Evolutionary conservation across 2,329 filamentous ascomycete genomes (phyloP), one percentile per base, ranked within the genome.

Genomic region (Colletotrichum musicola): DNA sequence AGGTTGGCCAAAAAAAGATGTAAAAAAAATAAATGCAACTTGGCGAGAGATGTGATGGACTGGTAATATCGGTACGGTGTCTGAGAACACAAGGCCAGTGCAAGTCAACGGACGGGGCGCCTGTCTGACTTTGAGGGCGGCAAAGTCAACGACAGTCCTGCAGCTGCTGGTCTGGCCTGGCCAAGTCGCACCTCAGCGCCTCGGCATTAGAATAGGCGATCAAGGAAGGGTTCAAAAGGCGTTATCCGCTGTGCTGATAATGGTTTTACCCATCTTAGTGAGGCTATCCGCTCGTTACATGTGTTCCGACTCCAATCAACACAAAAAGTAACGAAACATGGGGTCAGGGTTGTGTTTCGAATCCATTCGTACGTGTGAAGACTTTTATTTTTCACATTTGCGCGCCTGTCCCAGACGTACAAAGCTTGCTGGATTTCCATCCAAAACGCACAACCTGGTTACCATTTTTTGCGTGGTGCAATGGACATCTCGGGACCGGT

Each of bases 81-180:
- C 51, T 38, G 51, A 49, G 51, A 40, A 18, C 16, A 18, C 44
- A 35, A 64, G 51, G 57, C 46, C 35, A 46, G 38, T 30, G 42
- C 56, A 35, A 42, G 40, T 30, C 25, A 51, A 50, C 53, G 55
- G 57, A 35, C 10, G 35, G 46, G 42, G 59, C 9, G 20, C 20
- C 20, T 22, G 20, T 22, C 4, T 40, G 38, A 14, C 44, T 13
- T 20, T 47, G 46, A 10, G 49, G 44, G 20, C 58, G 56, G 42
- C 42, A 62, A 25, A 49, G 49, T 53, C 20, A 50, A 59, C 10
- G 40, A 61, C 20, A 27, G 53, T 61, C 57, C 27, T 25, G 22
- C 4, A 50, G 30, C 14, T 44, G 49, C 47, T 4, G 22, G 22
- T 54, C 35, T 40, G 57, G 38, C 47, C 16, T 16, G 27, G 22